Percentiles rank a stretch among this genome's conserved stretches.
Conservation (phyloP, 169 alveolate genomes). For the Plasmodium adleri region DNA sequence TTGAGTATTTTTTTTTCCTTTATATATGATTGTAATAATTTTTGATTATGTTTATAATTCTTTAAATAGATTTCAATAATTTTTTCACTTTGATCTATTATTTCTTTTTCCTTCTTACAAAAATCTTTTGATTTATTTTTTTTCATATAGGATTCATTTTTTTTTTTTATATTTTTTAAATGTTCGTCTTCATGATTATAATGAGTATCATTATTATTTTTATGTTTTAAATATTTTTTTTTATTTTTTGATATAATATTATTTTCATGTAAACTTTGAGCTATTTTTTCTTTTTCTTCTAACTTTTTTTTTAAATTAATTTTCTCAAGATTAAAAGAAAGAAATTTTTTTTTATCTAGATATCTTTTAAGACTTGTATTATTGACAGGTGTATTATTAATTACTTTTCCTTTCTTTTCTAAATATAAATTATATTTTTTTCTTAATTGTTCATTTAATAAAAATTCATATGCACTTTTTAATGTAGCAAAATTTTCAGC, state of each 20-base stretch:
- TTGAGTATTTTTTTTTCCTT: slow-evolving; percentile 4
- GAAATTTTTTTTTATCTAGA: slow-evolving; percentile 28
- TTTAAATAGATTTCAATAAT: slow-evolving; percentile 34
- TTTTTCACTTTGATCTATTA: neutral
- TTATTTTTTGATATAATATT: neutral
- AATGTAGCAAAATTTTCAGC: slow-evolving; percentile 27
- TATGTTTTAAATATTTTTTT: neutral
- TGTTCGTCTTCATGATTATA: neutral
- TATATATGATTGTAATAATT: slow-evolving; percentile 21
- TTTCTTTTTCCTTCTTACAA: neutral
- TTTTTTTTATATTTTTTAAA: slow-evolving; percentile 36
- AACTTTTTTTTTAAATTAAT: slow-evolving; percentile 13
- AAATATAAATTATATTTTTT: slow-evolving; percentile 44
- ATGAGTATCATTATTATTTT: slow-evolving; percentile 5
- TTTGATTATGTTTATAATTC: slow-evolving; percentile 14
- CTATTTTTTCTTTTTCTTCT: slow-evolving; percentile 33
- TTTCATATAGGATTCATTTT: slow-evolving; percentile 30
- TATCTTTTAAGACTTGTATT: slow-evolving; percentile 44
- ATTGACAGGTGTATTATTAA: neutral
- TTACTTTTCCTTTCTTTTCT: neutral
- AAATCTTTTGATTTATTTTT: neutral
- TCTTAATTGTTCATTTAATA: slow-evolving; percentile 39
- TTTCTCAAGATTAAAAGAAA: slow-evolving; percentile 17
- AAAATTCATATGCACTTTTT: slow-evolving; percentile 68
- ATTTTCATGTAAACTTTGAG: neutral